A percentile compares a stretch with the other conserved stretches of the same genome.
Evolutionary conservation across 139 green algal genomes (phyloP).

Genomic region (Volvox africanus): DNA sequence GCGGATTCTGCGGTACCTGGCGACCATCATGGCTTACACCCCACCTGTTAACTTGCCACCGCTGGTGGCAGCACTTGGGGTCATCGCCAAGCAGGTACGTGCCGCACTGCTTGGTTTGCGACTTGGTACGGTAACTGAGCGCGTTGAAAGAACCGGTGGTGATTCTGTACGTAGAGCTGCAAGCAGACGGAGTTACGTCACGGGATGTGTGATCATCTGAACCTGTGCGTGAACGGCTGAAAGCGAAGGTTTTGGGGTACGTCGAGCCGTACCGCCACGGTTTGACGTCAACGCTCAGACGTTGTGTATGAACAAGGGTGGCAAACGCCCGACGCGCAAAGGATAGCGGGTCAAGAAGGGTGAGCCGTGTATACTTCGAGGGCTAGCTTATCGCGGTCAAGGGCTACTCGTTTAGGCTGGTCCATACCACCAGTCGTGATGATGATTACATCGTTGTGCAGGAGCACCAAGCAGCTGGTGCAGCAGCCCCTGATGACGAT

Average conservation of each 20-base stretch:
- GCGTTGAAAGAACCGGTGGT: too few species aligned
- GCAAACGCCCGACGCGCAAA: too few species aligned
- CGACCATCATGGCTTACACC: slow-evolving; percentile 25
- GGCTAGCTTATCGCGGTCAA: too few species aligned
- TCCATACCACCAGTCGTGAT: too few species aligned
- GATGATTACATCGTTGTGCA: neutral
- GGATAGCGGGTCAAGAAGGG: too few species aligned
- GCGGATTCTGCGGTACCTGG: slow-evolving; percentile 54
- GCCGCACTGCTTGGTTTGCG: too few species aligned
- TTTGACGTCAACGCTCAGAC: too few species aligned
- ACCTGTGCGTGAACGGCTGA: neutral
- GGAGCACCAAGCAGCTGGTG: slow-evolving; percentile 11
- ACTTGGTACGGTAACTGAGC: too few species aligned
- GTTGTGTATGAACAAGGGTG: too few species aligned
- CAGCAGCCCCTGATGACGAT: neutral
- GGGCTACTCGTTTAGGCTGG: neutral
- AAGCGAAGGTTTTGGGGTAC: too few species aligned
- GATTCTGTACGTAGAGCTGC: neutral
- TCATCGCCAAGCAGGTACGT: slow-evolving; percentile 38
- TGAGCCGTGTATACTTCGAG: too few species aligned
- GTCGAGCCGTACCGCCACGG: too few species aligned
- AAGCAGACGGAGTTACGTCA: neutral
- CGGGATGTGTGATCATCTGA: neutral
- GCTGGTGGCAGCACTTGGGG: slow-evolving; percentile 36
- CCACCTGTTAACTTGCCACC: slow-evolving; percentile 39